phyloP scores from a whole-genome alignment of 1,284 basidiomycete species.

The Rhodotorula glutinis region DNA sequence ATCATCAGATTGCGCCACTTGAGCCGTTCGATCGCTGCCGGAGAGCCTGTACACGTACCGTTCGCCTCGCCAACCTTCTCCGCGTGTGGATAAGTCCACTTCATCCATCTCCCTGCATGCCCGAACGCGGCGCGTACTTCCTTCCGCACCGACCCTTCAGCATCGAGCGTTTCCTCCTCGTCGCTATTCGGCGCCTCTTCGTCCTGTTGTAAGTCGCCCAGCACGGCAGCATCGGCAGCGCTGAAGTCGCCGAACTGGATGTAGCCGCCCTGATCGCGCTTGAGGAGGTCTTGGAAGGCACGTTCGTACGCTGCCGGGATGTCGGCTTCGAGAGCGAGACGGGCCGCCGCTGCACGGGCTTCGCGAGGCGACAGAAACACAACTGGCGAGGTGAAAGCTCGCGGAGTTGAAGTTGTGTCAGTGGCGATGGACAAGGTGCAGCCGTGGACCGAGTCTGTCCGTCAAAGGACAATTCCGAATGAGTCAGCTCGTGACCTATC shows the following conservation, averaged over 20 bases:
- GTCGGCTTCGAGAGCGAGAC: slow-evolving; percentile 17
- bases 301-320: not conserved
- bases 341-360: slow-evolving; percentile 16
- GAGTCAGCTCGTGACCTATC: not conserved
- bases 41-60: not conserved
- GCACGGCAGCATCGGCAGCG: not conserved
- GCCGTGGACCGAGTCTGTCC: slow-evolving; percentile 10
- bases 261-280: slow-evolving; percentile 10
- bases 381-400: not conserved
- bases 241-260: slow-evolving; percentile 1
- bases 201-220: not conserved
- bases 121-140: slow-evolving; percentile 14
- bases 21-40: not conserved
- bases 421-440: slow-evolving; percentile 11
- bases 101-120: not conserved
- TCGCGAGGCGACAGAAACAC: slow-evolving; percentile 6
- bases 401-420: not conserved
- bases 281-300: slow-evolving; percentile 7
- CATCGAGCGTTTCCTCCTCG: not conserved
- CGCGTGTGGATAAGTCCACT: not conserved
- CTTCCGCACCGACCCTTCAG: slow-evolving; percentile 2
- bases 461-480: not conserved
- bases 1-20: too few species aligned
- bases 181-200: not conserved
- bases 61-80: not conserved